These are phyloP conservation scores for Cercospora citrullina DNA, from an alignment of 2,329 filamentous ascomycete genomes.

Conservation along the genomic window DNA sequence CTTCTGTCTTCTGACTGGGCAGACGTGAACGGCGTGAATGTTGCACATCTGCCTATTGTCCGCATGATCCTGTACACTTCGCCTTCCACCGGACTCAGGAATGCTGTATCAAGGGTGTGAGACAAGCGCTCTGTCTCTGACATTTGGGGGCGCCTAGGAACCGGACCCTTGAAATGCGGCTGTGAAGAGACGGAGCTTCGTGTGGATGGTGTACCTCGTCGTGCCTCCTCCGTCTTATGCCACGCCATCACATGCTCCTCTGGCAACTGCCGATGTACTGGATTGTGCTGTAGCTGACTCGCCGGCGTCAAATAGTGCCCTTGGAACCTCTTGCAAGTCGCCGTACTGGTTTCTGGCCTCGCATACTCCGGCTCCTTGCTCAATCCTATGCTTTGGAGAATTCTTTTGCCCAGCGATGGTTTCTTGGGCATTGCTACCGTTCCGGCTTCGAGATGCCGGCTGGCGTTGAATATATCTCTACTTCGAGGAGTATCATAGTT, in stretches of 20 bases:
- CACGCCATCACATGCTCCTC: slow-evolving; percentile 6
- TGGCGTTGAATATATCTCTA: slow-evolving; percentile 10
- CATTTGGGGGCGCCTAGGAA: slow-evolving; percentile 1
- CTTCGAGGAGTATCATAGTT: slow-evolving; percentile 13
- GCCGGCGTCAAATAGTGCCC: neutral
- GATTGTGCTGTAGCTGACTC: neutral
- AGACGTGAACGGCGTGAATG: slow-evolving; percentile 10
- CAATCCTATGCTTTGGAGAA: neutral
- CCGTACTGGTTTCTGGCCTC: neutral
- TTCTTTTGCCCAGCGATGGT: neutral
- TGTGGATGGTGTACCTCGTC: neutral
- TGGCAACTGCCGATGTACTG: slow-evolving; percentile 6
- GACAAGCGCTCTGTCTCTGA: slow-evolving; percentile 2
- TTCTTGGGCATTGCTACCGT: neutral
- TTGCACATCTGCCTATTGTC: slow-evolving; percentile 8
- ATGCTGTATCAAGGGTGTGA: neutral
- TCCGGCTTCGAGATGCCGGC: neutral
- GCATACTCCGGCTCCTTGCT: neutral
- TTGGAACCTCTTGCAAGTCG: neutral
- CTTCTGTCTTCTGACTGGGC: neutral
- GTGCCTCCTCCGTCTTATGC: neutral
- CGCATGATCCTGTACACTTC: slow-evolving; percentile 15
- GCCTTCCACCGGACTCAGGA: slow-evolving; percentile 7
- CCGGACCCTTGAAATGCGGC: slow-evolving; percentile 4
- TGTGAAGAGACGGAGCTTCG: neutral